phyloP scores from a whole-genome alignment of 1,139 yeast species.

The Lodderomyces theae region DNA sequence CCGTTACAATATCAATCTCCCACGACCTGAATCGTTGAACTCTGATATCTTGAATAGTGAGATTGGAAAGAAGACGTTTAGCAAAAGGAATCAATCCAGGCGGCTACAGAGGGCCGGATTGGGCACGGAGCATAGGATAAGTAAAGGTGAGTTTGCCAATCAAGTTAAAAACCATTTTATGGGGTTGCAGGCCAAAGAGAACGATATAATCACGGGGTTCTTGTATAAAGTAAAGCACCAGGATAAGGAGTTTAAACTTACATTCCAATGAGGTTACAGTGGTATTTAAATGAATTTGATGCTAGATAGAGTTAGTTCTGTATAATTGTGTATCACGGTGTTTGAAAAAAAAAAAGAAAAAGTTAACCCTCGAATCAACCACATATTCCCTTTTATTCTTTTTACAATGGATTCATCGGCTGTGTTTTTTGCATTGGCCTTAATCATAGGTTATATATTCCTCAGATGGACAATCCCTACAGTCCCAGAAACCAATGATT shows the following conservation, averaged over 20 bases:
- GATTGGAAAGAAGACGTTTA: constrained; percentile 62
- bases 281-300: no score
- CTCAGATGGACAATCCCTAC: constrained; percentile 62
- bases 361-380: background rate
- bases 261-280: constrained; percentile 25
- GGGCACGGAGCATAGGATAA: constrained; percentile 29
- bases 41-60: constrained; percentile 62
- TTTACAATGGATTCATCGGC: constrained; percentile 54
- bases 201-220: constrained; percentile 75
- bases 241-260: constrained; percentile 46
- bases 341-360: background rate
- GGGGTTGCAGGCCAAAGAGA: constrained; percentile 63
- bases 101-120: constrained; percentile 5
- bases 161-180: constrained; percentile 62
- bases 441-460: constrained; percentile 53
- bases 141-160: constrained; percentile 54
- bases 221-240: constrained; percentile 72
- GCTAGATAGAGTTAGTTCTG: no score
- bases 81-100: constrained; percentile 29
- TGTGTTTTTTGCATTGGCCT: constrained; percentile 45
- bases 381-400: background rate
- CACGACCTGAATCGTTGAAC: constrained; percentile 53
- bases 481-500: constrained; percentile 40
- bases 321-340: no score
- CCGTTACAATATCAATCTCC: constrained; percentile 47